These are phyloP conservation scores for Neurospora sp. DNA, from an alignment of 2,329 filamentous ascomycete species.

Conservation along the genomic window DNA sequence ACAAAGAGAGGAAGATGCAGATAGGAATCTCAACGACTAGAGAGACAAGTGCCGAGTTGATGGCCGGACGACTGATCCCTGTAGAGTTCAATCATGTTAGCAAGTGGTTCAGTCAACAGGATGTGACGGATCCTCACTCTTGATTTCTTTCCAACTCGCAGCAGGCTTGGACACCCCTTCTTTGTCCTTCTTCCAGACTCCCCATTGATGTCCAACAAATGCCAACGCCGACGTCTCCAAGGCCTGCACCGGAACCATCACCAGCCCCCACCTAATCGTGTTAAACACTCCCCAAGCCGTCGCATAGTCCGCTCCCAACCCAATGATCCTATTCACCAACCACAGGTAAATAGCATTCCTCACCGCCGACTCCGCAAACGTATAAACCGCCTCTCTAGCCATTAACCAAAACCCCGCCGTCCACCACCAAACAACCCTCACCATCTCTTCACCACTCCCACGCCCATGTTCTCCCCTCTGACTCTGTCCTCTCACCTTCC, in stretches of 20 bases:
- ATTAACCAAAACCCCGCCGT: background rate
- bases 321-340: constrained; percentile 55
- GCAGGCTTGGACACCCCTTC: background rate
- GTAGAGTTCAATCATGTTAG: background rate
- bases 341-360: constrained; percentile 63
- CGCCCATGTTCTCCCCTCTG: background rate
- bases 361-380: constrained; percentile 54
- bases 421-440: background rate
- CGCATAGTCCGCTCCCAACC: constrained; percentile 53
- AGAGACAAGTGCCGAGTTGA: constrained; percentile 12
- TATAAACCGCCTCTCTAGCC: constrained; percentile 23
- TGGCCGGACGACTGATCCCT: background rate
- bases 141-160: background rate
- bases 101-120: background rate
- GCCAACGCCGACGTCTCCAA: constrained; percentile 55
- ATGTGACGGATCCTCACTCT: background rate
- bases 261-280: constrained; percentile 62
- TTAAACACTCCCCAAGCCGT: constrained; percentile 67
- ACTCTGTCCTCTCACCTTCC: background rate
- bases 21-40: constrained; percentile 50
- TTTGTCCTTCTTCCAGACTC: constrained; percentile 25
- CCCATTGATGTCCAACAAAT: constrained; percentile 60
- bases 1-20: constrained; percentile 50
- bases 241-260: constrained; percentile 63
- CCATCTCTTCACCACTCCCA: background rate